Percentiles rank a stretch among this genome's conserved stretches.
phyloP scores from a whole-genome alignment of 2,329 filamentous ascomycete species.

The Cytospora piceicola region DNA sequence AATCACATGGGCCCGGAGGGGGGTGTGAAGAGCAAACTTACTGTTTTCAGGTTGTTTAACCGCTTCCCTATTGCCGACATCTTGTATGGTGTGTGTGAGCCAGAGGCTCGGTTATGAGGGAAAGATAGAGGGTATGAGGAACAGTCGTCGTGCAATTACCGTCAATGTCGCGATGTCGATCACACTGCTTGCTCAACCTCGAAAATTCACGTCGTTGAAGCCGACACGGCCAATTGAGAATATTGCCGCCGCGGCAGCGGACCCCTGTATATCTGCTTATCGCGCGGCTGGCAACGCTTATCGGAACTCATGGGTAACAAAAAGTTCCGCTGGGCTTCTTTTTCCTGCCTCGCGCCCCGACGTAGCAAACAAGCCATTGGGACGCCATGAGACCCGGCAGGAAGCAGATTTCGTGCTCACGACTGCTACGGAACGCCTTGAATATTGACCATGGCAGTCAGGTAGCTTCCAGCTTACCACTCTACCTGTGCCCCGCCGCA shows the following conservation, averaged over 20 bases:
- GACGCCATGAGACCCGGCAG: constrained; percentile 21
- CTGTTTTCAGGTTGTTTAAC: constrained; percentile 73
- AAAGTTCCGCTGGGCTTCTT: neutral
- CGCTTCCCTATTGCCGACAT: constrained; percentile 62
- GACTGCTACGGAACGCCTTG: constrained; percentile 27
- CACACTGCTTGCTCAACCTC: constrained; percentile 14
- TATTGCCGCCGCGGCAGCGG: constrained; percentile 19
- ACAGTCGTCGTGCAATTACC: constrained; percentile 7
- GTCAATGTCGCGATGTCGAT: constrained; percentile 7
- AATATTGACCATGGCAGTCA: constrained; percentile 21
- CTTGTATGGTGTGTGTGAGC: constrained; percentile 32
- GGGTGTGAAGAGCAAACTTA: constrained; percentile 48
- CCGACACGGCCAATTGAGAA: constrained; percentile 15
- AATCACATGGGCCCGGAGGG: constrained; percentile 7
- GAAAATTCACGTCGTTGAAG: constrained; percentile 24
- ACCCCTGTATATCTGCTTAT: constrained; percentile 17
- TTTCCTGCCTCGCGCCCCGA: neutral
- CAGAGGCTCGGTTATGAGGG: constrained; percentile 17
- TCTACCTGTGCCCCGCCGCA: constrained; percentile 29
- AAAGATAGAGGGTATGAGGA: neutral
- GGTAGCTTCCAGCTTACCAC: constrained; percentile 22
- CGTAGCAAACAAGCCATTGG: neutral
- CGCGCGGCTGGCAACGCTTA: constrained; percentile 23
- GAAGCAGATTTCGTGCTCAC: constrained; percentile 29
- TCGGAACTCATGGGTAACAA: neutral